Evolutionary conservation across 768 basidiomycete genomes (phyloP), one percentile per base, ranked within the genome.

Genomic region (Agaricus bisporus): DNA sequence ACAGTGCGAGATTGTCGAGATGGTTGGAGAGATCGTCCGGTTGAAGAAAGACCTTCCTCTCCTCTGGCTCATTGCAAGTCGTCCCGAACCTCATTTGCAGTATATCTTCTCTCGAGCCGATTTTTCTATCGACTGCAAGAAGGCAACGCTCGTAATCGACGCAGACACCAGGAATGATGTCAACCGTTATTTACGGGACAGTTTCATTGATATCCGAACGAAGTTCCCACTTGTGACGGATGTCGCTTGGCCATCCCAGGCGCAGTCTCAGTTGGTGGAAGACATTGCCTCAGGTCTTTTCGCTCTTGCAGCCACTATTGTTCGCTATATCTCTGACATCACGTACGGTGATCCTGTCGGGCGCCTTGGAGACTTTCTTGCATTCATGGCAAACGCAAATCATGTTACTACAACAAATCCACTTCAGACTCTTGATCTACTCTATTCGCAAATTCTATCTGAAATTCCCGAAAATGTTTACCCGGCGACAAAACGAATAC

Each of bases 321-420:
- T 58, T 18, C 54, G 38, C 26, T 47, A 58, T 41, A 15, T 54
- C 14, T 43, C 45, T 9, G 49, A 58, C 49, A 22, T 18, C 22
- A 35, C n/a, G 17, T 47, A 49, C 5, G 42, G 42, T 2, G 49
- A 54, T 35, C 56, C 56, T 1, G 14, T 35, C 8, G 22, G 17
- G 7, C 41, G 37, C 1, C 48, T 58, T 20, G 4, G 8, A 22
- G 37, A 49, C 11, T 48, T 48, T 5, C 10, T 56, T 22, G 22
- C 26, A 5, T 26, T 28, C 29, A 25, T 38, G 26, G 18, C 8
- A 11, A 3, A 38, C 9, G 14, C n/a, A 25, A 12, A 37, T 11
- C 17, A 6, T 7, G 25, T 18, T 25, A 28, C 12, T 14, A 46
- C 25, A 12, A 15, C 32, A 12, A 49, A 53, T 17, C 56, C 56